Base-by-base conservation (phyloP, 2,329 filamentous ascomycete species). In the Aspergillus versicolor region DNA sequence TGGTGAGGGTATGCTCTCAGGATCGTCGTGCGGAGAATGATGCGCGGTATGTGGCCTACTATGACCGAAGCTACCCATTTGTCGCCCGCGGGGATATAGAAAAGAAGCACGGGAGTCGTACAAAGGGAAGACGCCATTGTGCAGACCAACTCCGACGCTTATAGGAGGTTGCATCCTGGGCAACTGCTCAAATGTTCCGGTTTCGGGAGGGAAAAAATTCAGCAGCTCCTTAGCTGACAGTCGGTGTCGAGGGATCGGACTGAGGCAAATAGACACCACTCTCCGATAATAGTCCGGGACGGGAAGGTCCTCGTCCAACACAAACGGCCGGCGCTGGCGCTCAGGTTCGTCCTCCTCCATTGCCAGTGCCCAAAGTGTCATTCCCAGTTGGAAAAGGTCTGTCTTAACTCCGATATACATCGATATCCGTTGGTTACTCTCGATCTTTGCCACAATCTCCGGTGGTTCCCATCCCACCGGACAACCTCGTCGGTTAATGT, bases 381-480 rank as follows among this genome's bases (percentile, higher is more conserved):
- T 99, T 5, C 94, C 94, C 5, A 97, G 82, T 74, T 99, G 94
- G 68, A 89, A 99, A 1, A 99, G 80, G 74, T 99, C 94, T 0
- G 93, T 96, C 75, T 99, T 99, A 70, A 97, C 92, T 12, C 94
- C 93, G 70, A 99, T 97, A 69, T 96, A 97, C 88, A 97, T 96
- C 45, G 90, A 89, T 52, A 99, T 92, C 30, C 91, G 85, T 73
- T 97, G 92, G 57, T 90, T 90, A 73, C 88, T 92, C 63, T 93
- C 88, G 59, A 97, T 91, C 54, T 97, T 85, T 5, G 85, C 84
- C 15, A 88, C 88, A 55, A 95, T 89, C 75, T 99, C 94, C 4
- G 94, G 94, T 3, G 94, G 92, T 65, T 99, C 94, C 94, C 94
- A 99, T 22, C 93, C 93, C 4, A 97, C 90, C 0, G 94, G 94